phyloP scores from a whole-genome alignment of 108 stramenopile species.

The Discostella pseudostelligera region DNA sequence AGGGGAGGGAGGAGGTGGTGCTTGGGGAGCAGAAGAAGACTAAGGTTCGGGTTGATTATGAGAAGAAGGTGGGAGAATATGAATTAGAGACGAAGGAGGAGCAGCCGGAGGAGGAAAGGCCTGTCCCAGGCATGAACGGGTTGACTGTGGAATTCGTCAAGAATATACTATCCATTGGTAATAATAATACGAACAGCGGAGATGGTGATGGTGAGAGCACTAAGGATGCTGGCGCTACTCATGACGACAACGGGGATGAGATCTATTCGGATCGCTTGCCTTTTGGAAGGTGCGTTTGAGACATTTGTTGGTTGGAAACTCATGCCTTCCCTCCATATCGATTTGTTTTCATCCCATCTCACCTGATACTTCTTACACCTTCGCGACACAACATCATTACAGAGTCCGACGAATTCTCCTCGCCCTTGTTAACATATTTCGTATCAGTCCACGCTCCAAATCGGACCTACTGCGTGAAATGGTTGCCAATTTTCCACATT shows the following conservation, averaged over 20 bases:
- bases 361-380: no score
- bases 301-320: background rate
- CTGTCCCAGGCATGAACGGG: conserved; percentile 46
- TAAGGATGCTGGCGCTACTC: no score
- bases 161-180: conserved; percentile 9
- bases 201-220: background rate
- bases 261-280: conserved; percentile 35
- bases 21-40: conserved; percentile 14
- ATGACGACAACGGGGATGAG: conserved; percentile 20
- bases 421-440: conserved; percentile 40
- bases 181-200: background rate
- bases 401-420: conserved; percentile 38
- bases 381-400: background rate
- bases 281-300: conserved; percentile 30
- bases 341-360: background rate
- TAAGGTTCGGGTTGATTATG: background rate
- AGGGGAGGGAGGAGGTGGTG: conserved; percentile 6
- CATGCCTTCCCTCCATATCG: background rate
- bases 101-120: conserved; percentile 17
- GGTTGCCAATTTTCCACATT: conserved; percentile 42
- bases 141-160: conserved; percentile 42
- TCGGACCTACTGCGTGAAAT: conserved; percentile 41
- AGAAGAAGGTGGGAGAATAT: conserved; percentile 3
- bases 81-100: background rate
- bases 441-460: conserved; percentile 40